phyloP scores from a whole-genome alignment of 306 rosid genomes.

The Canavalia gladiata region DNA sequence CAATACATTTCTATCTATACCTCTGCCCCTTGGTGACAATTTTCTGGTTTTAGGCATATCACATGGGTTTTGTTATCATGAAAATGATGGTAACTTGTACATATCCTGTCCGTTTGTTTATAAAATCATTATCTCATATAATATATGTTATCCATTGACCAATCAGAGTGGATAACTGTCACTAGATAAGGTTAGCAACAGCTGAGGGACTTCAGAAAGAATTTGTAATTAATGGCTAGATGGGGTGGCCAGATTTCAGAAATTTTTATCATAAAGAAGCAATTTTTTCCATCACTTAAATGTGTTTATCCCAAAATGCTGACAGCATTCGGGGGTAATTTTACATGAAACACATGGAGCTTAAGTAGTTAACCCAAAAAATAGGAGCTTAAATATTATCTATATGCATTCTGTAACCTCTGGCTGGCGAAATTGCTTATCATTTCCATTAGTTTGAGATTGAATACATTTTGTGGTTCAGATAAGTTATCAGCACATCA shows the following conservation, averaged over 20 bases:
- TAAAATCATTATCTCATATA: background rate
- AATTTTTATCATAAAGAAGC: background rate
- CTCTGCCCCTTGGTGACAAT: background rate
- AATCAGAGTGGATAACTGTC: conserved; percentile 20
- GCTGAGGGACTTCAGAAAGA: conserved; percentile 7
- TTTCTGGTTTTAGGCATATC: background rate
- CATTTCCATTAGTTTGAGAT: conserved; percentile 40
- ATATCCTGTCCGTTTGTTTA: conserved; percentile 3
- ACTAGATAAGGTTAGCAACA: conserved; percentile 10
- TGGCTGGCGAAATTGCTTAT: conserved; percentile 24
- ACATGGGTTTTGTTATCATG: background rate
- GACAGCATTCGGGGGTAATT: background rate
- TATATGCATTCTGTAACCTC: background rate
- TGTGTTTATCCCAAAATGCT: conserved; percentile 15
- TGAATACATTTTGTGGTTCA: conserved; percentile 52
- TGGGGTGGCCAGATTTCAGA: conserved; percentile 7
- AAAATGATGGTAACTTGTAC: conserved; percentile 29
- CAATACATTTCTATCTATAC: background rate
- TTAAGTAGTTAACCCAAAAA: background rate
- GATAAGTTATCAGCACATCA: conserved; percentile 79
- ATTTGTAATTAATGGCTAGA: background rate
- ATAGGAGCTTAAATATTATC: background rate
- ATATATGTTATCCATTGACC: conserved; percentile 21
- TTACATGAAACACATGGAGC: conserved; percentile 25
- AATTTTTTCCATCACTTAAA: background rate